Conservation (phyloP, 2,329 filamentous ascomycete species). For the Colletotrichum magnum region DNA sequence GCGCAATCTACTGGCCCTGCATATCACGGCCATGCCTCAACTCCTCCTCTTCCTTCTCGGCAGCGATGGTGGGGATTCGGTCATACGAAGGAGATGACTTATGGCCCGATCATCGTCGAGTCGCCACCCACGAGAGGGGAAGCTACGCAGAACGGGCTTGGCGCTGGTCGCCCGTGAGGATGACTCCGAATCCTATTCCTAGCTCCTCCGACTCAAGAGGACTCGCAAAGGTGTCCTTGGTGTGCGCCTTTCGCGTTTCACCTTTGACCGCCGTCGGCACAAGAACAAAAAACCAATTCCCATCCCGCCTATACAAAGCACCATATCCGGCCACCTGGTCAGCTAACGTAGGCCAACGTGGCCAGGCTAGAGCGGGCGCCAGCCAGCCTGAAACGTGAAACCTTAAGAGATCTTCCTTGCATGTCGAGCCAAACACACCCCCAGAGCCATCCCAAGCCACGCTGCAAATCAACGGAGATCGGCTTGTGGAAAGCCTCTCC, state of each 20-base stretch:
- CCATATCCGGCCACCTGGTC: constrained; percentile 37
- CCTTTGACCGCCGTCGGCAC: constrained; percentile 15
- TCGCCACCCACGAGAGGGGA: constrained; percentile 16
- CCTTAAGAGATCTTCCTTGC: constrained; percentile 38
- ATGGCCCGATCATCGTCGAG: constrained; percentile 13
- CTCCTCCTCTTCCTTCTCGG: constrained; percentile 18
- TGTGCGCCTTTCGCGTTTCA: constrained; percentile 29
- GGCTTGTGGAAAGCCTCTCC: constrained; percentile 29
- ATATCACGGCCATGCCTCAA: constrained; percentile 1
- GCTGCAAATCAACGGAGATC: constrained; percentile 36
- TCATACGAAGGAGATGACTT: constrained; percentile 27
- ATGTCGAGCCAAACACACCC: constrained; percentile 15
- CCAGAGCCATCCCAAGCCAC: constrained; percentile 19
- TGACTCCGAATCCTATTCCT: background rate
- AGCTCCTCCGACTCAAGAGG: constrained; percentile 18
- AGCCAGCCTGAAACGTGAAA: constrained; percentile 39
- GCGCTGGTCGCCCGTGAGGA: background rate
- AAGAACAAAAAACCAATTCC: constrained; percentile 2
- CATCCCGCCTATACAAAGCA: constrained; percentile 1
- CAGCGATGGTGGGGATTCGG: constrained; percentile 15
- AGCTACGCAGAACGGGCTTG: constrained; percentile 1
- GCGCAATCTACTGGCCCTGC: constrained; percentile 24
- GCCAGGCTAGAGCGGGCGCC: constrained; percentile 38
- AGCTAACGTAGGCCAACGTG: constrained; percentile 34
- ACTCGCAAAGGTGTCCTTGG: constrained; percentile 18